These are phyloP conservation scores for Marsdenia floribunda DNA, from an alignment of 257 asterid genomes.

Conservation along the genomic window DNA sequence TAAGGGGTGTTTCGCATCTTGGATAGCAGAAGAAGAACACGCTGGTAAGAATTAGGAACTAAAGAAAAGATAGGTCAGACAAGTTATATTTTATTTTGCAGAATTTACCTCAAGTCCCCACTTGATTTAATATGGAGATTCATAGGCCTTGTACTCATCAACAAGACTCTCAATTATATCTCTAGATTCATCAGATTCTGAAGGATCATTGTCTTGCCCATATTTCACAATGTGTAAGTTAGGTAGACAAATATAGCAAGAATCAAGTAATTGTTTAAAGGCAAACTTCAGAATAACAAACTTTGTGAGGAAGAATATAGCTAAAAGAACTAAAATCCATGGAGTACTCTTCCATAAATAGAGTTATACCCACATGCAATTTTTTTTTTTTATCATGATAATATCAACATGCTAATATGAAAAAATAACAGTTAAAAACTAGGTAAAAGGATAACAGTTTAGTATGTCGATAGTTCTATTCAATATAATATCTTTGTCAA, in stretches of 20 bases:
- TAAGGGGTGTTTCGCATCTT: constrained; percentile 75
- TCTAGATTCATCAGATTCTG: constrained; percentile 98
- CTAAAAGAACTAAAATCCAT: not conserved
- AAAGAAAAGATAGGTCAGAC: not conserved
- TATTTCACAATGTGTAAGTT: constrained; percentile 1
- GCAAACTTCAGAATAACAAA: not conserved
- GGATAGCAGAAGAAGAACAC: constrained; percentile 11
- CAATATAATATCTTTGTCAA: not conserved
- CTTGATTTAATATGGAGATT: constrained; percentile 97
- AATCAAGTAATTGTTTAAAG: not conserved
- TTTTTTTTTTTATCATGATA: not conserved
- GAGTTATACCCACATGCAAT: not conserved
- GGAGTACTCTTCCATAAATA: not conserved
- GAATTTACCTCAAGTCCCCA: constrained; percentile 95
- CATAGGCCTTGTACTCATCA: constrained; percentile 99
- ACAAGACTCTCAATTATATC: constrained; percentile 93
- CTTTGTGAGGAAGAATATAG: not conserved
- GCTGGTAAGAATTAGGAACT: not conserved
- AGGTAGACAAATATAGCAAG: not conserved
- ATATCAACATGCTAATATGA: not conserved
- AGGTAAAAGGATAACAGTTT: not conserved
- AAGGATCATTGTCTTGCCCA: constrained; percentile 90
- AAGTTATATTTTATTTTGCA: not conserved
- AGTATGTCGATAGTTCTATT: not conserved
- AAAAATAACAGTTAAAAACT: not conserved